A percentile compares a stretch with the other conserved stretches of the same genome.
These are phyloP conservation scores for Isatis lusitanica DNA, from an alignment of 441 rosid species.

Conservation along the genomic window DNA sequence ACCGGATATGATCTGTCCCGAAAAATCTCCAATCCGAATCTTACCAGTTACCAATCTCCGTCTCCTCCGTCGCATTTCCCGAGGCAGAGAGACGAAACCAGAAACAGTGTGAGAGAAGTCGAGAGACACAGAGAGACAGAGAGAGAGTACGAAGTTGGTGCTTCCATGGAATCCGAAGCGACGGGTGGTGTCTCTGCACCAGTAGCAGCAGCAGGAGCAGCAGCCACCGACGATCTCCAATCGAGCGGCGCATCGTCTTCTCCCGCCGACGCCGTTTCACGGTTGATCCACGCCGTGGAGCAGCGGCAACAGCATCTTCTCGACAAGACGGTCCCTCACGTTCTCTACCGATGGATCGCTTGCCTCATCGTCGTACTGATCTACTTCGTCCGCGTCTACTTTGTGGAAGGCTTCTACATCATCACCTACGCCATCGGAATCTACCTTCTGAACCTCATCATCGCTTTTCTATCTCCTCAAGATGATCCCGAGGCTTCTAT, in stretches of 20 bases:
- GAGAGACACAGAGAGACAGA: not conserved
- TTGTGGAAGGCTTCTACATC: slow-evolving; percentile 81
- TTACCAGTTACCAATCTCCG: slow-evolving; percentile 22
- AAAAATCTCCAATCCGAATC: slow-evolving; percentile 13
- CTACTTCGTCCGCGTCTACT: slow-evolving; percentile 74
- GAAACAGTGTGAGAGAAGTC: not conserved
- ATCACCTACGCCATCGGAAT: slow-evolving; percentile 79
- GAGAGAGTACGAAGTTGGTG: not conserved
- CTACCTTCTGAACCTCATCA: slow-evolving; percentile 67
- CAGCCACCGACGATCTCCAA: slow-evolving; percentile 41
- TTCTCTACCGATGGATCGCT: slow-evolving; percentile 70
- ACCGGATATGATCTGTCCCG: slow-evolving; percentile 13
- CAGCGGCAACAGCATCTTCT: slow-evolving; percentile 74
- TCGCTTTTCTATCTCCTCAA: slow-evolving; percentile 84
- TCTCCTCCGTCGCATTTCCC: slow-evolving; percentile 27
- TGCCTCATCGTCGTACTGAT: slow-evolving; percentile 47
- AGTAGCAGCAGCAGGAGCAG: not conserved
- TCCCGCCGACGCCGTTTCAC: slow-evolving; percentile 48
- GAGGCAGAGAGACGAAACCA: not conserved
- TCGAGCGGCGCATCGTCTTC: slow-evolving; percentile 40
- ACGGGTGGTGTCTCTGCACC: slow-evolving; percentile 35
- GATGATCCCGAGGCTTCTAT: slow-evolving; percentile 66
- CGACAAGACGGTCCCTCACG: slow-evolving; percentile 73
- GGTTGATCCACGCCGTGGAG: slow-evolving; percentile 46
- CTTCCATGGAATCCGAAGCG: slow-evolving; percentile 62